A percentile compares a stretch with the other conserved stretches of the same genome.
These are phyloP conservation scores for Podaxis sp. DNA, from an alignment of 768 basidiomycete genomes.

Conservation along the genomic window DNA sequence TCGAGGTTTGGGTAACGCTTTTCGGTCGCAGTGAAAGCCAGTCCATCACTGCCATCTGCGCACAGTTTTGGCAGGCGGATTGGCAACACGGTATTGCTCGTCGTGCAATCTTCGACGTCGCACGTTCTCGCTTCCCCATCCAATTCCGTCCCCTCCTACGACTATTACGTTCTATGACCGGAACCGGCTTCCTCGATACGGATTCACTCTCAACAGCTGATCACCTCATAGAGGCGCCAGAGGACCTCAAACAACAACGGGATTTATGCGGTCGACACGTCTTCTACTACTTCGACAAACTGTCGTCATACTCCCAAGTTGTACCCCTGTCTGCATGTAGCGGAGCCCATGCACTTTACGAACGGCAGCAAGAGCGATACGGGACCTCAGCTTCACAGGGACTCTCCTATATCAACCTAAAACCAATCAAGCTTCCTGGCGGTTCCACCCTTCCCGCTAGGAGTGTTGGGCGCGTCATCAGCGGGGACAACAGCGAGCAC, in stretches of 20 bases:
- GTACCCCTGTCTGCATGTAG: conserved; percentile 60
- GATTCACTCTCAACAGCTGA: conserved; percentile 60
- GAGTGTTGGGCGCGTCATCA: conserved; percentile 69
- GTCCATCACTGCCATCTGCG: conserved; percentile 67
- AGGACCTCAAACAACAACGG: conserved; percentile 27
- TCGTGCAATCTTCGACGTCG: conserved; percentile 79
- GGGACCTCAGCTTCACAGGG: conserved; percentile 43
- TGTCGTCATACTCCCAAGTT: conserved; percentile 75
- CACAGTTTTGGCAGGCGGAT: conserved; percentile 82
- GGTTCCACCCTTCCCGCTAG: conserved; percentile 67
- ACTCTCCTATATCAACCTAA: conserved; percentile 61
- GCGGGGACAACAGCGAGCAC: conserved; percentile 65
- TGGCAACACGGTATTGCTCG: conserved; percentile 66
- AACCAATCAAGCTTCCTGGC: conserved; percentile 72
- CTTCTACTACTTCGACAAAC: conserved; percentile 70
- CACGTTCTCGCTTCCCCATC: conserved; percentile 80
- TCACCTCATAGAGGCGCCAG: conserved; percentile 37
- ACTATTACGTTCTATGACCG: conserved; percentile 76
- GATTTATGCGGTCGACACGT: conserved; percentile 66
- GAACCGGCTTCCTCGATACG: conserved; percentile 72
- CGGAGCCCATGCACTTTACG: conserved; percentile 71
- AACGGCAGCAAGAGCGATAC: conserved; percentile 62
- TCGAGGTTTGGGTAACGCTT: conserved; percentile 77
- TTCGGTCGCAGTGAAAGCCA: conserved; percentile 72
- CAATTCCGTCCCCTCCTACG: conserved; percentile 68